These are phyloP conservation scores for Phyllosticta capitalensis DNA, from an alignment of 2,329 filamentous ascomycete genomes.

Conservation along the genomic window DNA sequence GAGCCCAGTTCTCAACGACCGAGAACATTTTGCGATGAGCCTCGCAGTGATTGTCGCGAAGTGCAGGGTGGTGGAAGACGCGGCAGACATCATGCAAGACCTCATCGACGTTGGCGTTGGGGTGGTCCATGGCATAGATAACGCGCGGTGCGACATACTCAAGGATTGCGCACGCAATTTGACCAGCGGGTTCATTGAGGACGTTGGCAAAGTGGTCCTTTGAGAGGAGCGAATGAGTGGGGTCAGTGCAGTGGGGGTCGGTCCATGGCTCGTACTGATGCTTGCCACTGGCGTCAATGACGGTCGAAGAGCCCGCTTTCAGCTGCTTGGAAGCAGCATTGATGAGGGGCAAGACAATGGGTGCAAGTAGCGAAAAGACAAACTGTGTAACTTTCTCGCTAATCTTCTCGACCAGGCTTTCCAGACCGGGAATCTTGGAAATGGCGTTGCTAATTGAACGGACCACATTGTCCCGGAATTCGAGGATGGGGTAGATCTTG, in stretches of 20 bases:
- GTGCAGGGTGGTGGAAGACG: constrained; percentile 83
- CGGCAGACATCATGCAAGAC: constrained; percentile 71
- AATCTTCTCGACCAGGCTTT: constrained; percentile 84
- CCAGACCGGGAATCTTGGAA: constrained; percentile 83
- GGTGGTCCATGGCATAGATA: constrained; percentile 88
- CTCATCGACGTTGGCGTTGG: constrained; percentile 70
- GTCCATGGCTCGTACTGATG: constrained; percentile 44
- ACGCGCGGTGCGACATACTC: constrained; percentile 82
- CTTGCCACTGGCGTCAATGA: constrained; percentile 44
- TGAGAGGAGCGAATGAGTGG: constrained; percentile 42
- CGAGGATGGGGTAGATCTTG: constrained; percentile 87
- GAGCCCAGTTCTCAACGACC: constrained; percentile 72
- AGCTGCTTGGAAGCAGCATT: constrained; percentile 73
- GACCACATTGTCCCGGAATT: constrained; percentile 90
- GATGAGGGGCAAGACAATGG: constrained; percentile 88
- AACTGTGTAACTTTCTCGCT: constrained; percentile 89
- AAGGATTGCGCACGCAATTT: constrained; percentile 49
- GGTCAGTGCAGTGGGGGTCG: constrained; percentile 38
- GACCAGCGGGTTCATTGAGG: constrained; percentile 40
- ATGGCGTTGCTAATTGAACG: constrained; percentile 76
- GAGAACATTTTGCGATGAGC: constrained; percentile 84
- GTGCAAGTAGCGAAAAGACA: constrained; percentile 79
- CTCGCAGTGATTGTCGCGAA: constrained; percentile 65
- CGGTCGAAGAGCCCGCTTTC: constrained; percentile 72
- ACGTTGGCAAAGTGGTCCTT: constrained; percentile 45